phyloP scores from a whole-genome alignment of 2,329 filamentous ascomycete species.

The Beauveria scarabaeidicola region DNA sequence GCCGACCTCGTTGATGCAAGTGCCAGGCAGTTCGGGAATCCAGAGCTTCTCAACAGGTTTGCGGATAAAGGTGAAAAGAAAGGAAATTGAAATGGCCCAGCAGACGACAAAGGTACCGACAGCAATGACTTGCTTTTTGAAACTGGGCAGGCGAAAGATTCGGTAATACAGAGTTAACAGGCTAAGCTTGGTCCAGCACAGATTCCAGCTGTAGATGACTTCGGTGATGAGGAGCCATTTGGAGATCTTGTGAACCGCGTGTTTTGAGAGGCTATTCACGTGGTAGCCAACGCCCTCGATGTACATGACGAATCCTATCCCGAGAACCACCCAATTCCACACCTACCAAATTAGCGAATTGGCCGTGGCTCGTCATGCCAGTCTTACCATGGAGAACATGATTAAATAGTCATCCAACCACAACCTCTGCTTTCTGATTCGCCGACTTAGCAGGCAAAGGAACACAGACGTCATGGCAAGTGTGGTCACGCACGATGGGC shows the following conservation, averaged over 20 bases:
- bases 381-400: conserved; percentile 36
- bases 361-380: background rate
- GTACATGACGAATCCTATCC: conserved; percentile 41
- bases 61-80: conserved; percentile 45
- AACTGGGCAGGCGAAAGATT: conserved; percentile 38
- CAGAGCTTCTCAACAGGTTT: conserved; percentile 40
- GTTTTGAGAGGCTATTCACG: conserved; percentile 27
- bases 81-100: conserved; percentile 40
- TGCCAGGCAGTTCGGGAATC: conserved; percentile 35
- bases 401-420: conserved; percentile 46
- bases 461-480: conserved; percentile 30
- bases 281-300: conserved; percentile 38
- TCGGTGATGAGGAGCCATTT: conserved; percentile 41
- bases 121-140: conserved; percentile 32
- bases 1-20: conserved; percentile 40
- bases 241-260: conserved; percentile 33
- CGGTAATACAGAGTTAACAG: conserved; percentile 45
- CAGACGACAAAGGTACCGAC: conserved; percentile 34
- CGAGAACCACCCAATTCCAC: conserved; percentile 35
- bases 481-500: conserved; percentile 25
- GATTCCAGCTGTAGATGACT: conserved; percentile 38
- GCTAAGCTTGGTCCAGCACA: conserved; percentile 41
- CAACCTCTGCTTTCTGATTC: conserved; percentile 32
- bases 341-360: conserved; percentile 17
- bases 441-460: conserved; percentile 33